Percentiles rank a stretch among this genome's conserved stretches.
These are phyloP conservation scores for Cupressus sempervirens DNA, from an alignment of 75 land plant species.

Conservation along the genomic window DNA sequence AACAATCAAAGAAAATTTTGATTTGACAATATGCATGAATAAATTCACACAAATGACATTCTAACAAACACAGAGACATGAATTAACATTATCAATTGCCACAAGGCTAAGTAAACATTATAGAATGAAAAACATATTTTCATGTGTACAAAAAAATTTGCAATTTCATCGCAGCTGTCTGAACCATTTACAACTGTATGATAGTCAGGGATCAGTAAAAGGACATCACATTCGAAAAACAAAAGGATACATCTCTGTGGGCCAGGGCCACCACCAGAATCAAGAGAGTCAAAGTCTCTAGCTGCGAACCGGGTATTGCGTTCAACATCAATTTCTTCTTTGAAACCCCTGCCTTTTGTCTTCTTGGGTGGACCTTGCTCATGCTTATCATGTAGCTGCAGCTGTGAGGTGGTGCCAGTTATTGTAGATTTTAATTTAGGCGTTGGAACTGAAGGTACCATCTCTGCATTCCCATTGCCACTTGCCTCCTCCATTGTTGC, in stretches of 20 bases:
- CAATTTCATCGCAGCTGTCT: neutral
- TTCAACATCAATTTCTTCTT: conserved; percentile 58
- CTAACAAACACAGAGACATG: neutral
- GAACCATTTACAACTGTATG: neutral
- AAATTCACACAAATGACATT: neutral
- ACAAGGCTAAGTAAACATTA: neutral
- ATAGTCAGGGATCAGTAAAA: neutral
- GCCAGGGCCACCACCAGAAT: conserved; percentile 86
- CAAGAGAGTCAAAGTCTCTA: conserved; percentile 76
- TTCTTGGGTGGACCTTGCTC: conserved; percentile 50
- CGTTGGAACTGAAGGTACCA: conserved; percentile 11
- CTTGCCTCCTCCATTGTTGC: conserved; percentile 48
- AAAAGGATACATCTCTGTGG: conserved; percentile 69
- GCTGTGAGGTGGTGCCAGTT: conserved; percentile 20
- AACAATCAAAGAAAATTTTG: neutral
- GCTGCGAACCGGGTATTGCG: conserved; percentile 56
- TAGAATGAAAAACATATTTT: neutral
- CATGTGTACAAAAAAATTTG: neutral
- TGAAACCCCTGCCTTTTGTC: conserved; percentile 93
- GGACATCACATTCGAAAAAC: neutral
- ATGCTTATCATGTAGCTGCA: conserved; percentile 21
- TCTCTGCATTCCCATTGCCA: conserved; percentile 2
- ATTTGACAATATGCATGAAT: neutral
- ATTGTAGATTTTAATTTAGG: conserved; percentile 6
- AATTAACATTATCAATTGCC: neutral